phyloP scores from a whole-genome alignment of 352 stramenopile species.

The Phytophthora chlamydospora region DNA sequence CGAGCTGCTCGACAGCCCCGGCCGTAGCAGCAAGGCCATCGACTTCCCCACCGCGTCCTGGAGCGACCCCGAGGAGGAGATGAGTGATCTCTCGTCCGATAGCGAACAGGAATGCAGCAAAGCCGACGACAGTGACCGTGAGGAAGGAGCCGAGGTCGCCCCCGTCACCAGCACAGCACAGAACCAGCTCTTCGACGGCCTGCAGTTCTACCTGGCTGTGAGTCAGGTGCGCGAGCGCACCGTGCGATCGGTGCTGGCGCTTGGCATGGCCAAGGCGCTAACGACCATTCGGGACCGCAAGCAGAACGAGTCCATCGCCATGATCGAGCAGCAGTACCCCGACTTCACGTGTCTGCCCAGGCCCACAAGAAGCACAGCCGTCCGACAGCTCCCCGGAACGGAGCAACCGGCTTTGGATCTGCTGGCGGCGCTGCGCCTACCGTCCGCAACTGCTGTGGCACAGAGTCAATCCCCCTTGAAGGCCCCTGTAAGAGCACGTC shows the following conservation, averaged over 20 bases:
- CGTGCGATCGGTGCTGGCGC: slow-evolving; percentile 43
- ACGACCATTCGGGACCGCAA: slow-evolving; percentile 35
- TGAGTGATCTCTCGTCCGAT: slow-evolving; percentile 32
- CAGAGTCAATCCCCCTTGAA: slow-evolving; percentile 17
- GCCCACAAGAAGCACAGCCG: slow-evolving; percentile 14
- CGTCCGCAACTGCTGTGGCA: slow-evolving; percentile 23
- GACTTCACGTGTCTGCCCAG: slow-evolving; percentile 66
- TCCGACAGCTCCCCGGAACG: slow-evolving; percentile 9
- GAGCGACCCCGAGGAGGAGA: slow-evolving; percentile 41
- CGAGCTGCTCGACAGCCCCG: slow-evolving; percentile 21
- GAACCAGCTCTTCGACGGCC: slow-evolving; percentile 51
- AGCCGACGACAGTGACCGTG: slow-evolving; percentile 14
- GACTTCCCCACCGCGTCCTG: slow-evolving; percentile 17
- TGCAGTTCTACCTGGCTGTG: slow-evolving; percentile 75
- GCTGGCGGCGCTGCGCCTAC: slow-evolving; percentile 36
- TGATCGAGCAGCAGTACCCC: slow-evolving; percentile 65
- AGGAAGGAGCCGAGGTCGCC: slow-evolving; percentile 8
- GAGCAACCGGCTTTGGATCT: slow-evolving; percentile 34
- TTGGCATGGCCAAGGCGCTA: slow-evolving; percentile 46
- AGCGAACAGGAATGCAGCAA: slow-evolving; percentile 18
- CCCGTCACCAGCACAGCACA: slow-evolving; percentile 16
- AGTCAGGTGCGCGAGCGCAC: slow-evolving; percentile 44
- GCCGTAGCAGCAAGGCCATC: background rate
- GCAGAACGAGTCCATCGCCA: slow-evolving; percentile 56
- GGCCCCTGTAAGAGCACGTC: slow-evolving; percentile 3